Evolutionary conservation across 176 grass and related monocot genomes (phyloP).

Genomic region (Hordeum vulgare): MorexV3_pseudomolecules_assembly NC_058524.1:594340568-594341067

Average conservation of each 20-base stretch:
- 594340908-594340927: background rate
- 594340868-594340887: background rate
- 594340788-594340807: background rate
- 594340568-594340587: conserved; percentile 70
- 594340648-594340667: conserved; percentile 67
- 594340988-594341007: background rate
- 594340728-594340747: background rate
- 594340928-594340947: background rate
- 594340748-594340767: background rate
- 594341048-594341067: background rate
- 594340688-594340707: background rate
- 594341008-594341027: background rate
- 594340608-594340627: conserved; percentile 60
- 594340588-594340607: conserved; percentile 66
- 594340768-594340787: background rate
- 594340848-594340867: background rate
- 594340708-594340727: background rate
- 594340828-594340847: background rate
- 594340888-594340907: background rate
- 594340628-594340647: conserved; percentile 44
- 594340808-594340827: background rate
- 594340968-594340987: background rate
- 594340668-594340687: conserved; percentile 24
- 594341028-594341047: background rate
- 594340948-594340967: background rate